Evolutionary conservation across 1,284 basidiomycete genomes (phyloP).

Genomic region (Chalciporus sp.): DNA sequence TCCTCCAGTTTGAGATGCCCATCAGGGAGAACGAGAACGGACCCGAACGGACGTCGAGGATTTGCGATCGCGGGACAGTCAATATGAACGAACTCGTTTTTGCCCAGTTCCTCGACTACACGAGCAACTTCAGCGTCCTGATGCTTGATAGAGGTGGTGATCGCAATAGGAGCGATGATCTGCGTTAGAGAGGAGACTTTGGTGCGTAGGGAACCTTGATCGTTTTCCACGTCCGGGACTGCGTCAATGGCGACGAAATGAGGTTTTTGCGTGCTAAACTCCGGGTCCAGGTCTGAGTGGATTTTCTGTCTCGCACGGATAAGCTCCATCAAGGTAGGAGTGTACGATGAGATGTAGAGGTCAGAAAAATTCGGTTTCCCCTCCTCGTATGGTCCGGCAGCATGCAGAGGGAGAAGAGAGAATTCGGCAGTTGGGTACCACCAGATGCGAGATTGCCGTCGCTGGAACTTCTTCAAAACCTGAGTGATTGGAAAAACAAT

Average conservation of each 20-base stretch:
- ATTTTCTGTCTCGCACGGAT: conserved; percentile 8
- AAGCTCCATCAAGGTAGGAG: conserved; percentile 31
- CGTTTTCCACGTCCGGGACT: neutral
- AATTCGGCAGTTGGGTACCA: conserved; percentile 40
- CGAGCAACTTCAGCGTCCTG: neutral
- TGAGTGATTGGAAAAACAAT: conserved; percentile 27
- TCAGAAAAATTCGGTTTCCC: conserved; percentile 24
- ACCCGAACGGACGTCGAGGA: conserved; percentile 19
- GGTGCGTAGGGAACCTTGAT: neutral
- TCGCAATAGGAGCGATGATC: neutral
- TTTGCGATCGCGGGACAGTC: conserved; percentile 19
- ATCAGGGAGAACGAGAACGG: conserved; percentile 25
- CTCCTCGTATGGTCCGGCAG: conserved; percentile 26
- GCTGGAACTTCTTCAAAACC: conserved; percentile 16
- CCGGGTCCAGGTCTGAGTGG: too few relatives aligned
- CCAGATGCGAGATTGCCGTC: conserved; percentile 35
- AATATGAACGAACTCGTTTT: conserved; percentile 21
- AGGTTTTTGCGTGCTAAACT: neutral
- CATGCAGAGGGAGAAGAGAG: conserved; percentile 39
- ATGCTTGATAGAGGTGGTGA: neutral
- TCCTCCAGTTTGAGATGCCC: conserved; percentile 24
- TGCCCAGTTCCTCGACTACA: neutral
- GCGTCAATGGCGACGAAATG: conserved; percentile 11
- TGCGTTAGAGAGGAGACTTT: conserved; percentile 4
- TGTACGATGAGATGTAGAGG: conserved; percentile 37